Evolutionary conservation across 306 rosid genomes (phyloP).

Genomic region (Amphicarpaea edgeworthii): DNA sequence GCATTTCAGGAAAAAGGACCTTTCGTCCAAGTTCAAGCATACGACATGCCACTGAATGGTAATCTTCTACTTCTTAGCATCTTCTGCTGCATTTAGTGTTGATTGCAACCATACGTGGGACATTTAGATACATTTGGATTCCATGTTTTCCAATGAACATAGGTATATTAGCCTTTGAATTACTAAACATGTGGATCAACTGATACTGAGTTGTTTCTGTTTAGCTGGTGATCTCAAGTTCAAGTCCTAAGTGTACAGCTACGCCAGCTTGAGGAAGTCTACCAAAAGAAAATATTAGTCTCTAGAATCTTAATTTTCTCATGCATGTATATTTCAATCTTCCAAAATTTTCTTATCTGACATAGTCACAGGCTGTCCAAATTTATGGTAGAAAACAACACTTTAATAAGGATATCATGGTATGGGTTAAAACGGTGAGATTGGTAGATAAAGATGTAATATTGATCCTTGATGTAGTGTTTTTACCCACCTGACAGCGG

Average conservation of each 20-base stretch:
- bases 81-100: constrained; percentile 22
- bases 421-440: neutral
- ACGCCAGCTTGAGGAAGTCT: neutral
- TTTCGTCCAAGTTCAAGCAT: constrained; percentile 85
- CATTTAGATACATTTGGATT: constrained; percentile 7
- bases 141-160: neutral
- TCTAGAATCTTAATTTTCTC: neutral
- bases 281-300: neutral
- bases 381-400: constrained; percentile 48
- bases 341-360: constrained; percentile 22
- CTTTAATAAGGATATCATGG: neutral
- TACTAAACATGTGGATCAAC: no score
- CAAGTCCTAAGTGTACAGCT: neutral
- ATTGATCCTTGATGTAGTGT: constrained; percentile 44
- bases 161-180: no score
- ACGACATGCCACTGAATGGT: constrained; percentile 99
- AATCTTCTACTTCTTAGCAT: constrained; percentile 21
- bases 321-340: neutral
- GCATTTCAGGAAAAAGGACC: constrained; percentile 91
- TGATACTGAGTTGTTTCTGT: neutral
- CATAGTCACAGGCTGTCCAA: constrained; percentile 11
- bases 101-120: neutral
- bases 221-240: neutral
- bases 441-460: constrained; percentile 47
- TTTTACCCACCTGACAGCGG: constrained; percentile 56